A percentile compares a stretch with the other conserved stretches of the same genome.
Conservation (phyloP, 2,329 filamentous ascomycete species). For the Fonsecaea erecta region DNA sequence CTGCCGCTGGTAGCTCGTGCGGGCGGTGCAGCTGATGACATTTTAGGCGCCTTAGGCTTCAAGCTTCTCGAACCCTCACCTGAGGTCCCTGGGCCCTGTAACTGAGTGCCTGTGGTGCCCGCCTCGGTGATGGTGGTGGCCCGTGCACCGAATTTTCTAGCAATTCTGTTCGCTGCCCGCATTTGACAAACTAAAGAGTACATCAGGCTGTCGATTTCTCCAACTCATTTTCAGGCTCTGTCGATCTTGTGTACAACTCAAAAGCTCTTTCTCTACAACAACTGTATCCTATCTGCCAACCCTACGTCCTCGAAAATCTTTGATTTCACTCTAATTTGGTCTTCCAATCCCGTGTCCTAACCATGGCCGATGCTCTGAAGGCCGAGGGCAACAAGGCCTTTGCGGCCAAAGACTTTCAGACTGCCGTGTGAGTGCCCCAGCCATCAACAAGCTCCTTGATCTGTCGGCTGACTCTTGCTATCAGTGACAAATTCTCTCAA, state of each 20-base stretch:
- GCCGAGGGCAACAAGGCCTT: constrained; percentile 99
- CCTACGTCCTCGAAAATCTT: neutral
- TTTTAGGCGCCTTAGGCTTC: neutral
- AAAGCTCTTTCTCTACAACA: neutral
- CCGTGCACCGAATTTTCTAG: constrained; percentile 36
- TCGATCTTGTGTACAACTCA: constrained; percentile 1
- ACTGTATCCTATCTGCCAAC: neutral
- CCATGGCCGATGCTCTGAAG: constrained; percentile 82
- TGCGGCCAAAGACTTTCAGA: constrained; percentile 92
- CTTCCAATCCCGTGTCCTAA: neutral
- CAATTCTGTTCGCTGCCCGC: constrained; percentile 23
- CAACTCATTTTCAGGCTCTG: constrained; percentile 12
- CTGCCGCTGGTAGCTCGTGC: neutral
- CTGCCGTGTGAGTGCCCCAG: constrained; percentile 78
- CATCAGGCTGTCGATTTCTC: constrained; percentile 14
- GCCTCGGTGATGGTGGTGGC: constrained; percentile 16
- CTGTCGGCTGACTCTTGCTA: constrained; percentile 16
- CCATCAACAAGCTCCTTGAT: constrained; percentile 32
- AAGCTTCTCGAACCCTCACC: neutral
- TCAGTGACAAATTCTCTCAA: constrained; percentile 88
- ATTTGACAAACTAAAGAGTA: constrained; percentile 9
- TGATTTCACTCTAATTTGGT: neutral
- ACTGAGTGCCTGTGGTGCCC: neutral
- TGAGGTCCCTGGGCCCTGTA: neutral
- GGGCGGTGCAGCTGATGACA: neutral